These are phyloP conservation scores for Boletus coccyginus DNA, from an alignment of 768 basidiomycete genomes.

Conservation along the genomic window DNA sequence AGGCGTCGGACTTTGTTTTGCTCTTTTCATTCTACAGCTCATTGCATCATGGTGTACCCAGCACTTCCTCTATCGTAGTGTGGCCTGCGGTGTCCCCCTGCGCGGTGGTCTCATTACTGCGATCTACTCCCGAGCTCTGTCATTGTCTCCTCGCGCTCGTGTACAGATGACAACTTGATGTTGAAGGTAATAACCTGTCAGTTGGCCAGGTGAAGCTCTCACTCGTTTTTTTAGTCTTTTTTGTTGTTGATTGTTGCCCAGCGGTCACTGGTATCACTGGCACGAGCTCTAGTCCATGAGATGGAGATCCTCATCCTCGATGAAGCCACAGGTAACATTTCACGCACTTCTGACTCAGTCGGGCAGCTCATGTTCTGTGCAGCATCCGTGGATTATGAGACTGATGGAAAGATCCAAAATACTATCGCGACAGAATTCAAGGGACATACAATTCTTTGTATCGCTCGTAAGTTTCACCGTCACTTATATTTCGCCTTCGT, in stretches of 20 bases:
- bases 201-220: conserved; percentile 45
- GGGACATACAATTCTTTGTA: conserved; percentile 83
- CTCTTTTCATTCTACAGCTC: conserved; percentile 65
- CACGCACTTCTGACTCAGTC: background rate
- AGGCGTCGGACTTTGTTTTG: conserved; percentile 76
- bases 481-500: background rate
- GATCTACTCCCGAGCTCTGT: conserved; percentile 76
- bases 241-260: conserved; percentile 40
- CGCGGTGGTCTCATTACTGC: conserved; percentile 86
- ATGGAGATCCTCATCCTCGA: conserved; percentile 84
- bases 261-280: conserved; percentile 83
- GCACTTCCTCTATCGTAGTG: conserved; percentile 80
- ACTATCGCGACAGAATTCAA: conserved; percentile 84
- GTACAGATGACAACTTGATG: conserved; percentile 84
- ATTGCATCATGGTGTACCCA: conserved; percentile 65
- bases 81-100: conserved; percentile 73
- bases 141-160: conserved; percentile 74
- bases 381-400: conserved; percentile 89
- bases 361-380: background rate
- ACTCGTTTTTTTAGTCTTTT: background rate
- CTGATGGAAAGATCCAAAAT: conserved; percentile 87
- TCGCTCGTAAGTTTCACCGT: conserved; percentile 61
- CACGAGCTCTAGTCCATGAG: conserved; percentile 86
- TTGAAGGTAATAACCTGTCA: conserved; percentile 82
- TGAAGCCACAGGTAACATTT: conserved; percentile 69